Evolutionary conservation across 2,329 filamentous ascomycete species (phyloP), one percentile per base, ranked within the genome.

Genomic region (Elsinoe necatrix): DNA sequence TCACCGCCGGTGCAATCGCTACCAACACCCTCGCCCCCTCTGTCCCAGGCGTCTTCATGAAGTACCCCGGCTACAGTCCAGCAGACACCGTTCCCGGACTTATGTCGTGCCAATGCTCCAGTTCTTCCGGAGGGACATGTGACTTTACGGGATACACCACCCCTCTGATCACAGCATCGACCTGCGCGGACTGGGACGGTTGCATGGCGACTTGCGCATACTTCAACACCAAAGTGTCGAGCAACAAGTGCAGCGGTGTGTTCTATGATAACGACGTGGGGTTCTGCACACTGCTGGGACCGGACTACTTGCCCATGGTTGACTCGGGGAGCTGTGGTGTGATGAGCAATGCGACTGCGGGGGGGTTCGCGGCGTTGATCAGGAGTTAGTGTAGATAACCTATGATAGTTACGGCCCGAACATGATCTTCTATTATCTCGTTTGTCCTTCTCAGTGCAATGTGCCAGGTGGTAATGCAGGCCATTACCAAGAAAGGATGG

Each of bases 1-100:
- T 39, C 34, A 11, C 29, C 7, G 48, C 12, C 31, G 48, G 48
- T 31, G 31, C 48, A 4, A 12, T 52, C 2, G 48, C 20, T 9
- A 52, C 48, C 29, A 52, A 52, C 34, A 34, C 48, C 20, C 48
- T 52, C 29, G 48, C 48, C 4, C 48, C 48, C 16, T 37, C 16
- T 1, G 48, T 52, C 31, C 48, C 48, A 2, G 48, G 48, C 31
- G 48, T 52, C 34, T 52, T 52, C 48, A 39, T 52, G 48, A 35
- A 52, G 16, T 52, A 52, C 31, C 48, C 48, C 3, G 48, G 48
- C 48, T 52, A 52, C 48, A 20, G 11, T 21, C 31, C 48, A 2
- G 29, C 29, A 20, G 48, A 35, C 20, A 23, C 20, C 31, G 25
- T 52, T n/a, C 48, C 48, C 1, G 48, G n/a, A 7, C 20, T 52